Evolutionary conservation across 768 basidiomycete genomes (phyloP), one percentile per base, ranked within the genome.

Genomic region (Rhizopogon roseolus): DNA sequence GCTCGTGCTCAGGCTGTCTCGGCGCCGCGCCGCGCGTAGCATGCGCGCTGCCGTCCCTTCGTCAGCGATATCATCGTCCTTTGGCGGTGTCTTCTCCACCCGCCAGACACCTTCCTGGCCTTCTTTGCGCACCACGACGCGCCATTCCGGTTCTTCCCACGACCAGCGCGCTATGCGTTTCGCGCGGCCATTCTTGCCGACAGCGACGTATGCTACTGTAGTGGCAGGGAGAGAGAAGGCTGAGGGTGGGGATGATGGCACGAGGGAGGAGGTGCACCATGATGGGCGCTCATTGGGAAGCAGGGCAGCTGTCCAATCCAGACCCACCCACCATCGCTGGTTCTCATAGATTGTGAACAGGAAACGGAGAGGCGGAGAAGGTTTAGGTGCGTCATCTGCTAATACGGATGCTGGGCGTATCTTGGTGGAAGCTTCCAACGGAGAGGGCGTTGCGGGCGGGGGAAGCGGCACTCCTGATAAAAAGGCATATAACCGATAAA

Each of bases 251-350:
- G 85, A 76, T 41, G 91, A 75, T 45, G 89, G 60, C 75, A 74
- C 59, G 79, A 82, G 52, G 71, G 67, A 28, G 71, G 72, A 19
- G 78, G 79, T 70, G 74, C 73, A 92, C 94, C 93, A 98, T 1
- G 90, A 89, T 0, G 94, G 92, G 5, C 93, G 85, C 63, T 98
- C 94, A 16, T 81, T 81, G 0, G 94, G 94, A 14, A 97, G 80
- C 7, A 98, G 80, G 1, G 93, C 93, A 3, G 90, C 88, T 2
- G 94, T 96, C 91, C 91, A 98, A 70, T 97, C 94, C 41, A 98
- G 80, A 11, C 90, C 93, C 82, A 98, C 84, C 94, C 94, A 98
- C 94, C 94, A 96, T 6, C 94, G 80, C 71, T 97, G 93, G 69
- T 96, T 96, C 69, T 97, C 93, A 64, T 91, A 86, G 10, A 95